Conservation (phyloP, 2,329 filamentous ascomycete genomes). For the Pseudogymnoascus sp. region DNA sequence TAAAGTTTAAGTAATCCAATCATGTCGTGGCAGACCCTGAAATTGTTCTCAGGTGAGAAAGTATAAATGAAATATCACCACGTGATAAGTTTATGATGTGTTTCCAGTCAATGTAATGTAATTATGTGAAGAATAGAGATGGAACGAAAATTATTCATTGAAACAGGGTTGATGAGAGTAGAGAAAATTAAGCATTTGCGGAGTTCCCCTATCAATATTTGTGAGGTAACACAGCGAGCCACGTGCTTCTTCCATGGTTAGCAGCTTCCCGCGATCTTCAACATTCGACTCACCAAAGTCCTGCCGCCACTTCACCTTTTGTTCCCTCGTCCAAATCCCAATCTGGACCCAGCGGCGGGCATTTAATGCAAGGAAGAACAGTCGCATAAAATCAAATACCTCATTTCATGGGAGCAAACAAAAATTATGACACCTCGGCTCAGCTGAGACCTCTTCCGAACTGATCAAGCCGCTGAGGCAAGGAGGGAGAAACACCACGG, state of each 20-base stretch:
- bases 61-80: not conserved
- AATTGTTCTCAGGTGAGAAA: not conserved
- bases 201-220: not conserved
- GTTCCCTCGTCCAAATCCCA: not conserved
- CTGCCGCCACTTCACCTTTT: not conserved
- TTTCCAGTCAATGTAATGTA: not conserved
- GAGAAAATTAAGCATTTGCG: not conserved
- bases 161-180: not conserved
- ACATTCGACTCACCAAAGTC: not conserved
- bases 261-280: slow-evolving; percentile 4
- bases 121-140: not conserved
- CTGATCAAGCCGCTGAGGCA: not conserved
- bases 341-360: not conserved
- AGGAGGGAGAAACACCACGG: not conserved
- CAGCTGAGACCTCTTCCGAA: not conserved
- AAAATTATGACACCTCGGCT: not conserved
- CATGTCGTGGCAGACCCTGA: not conserved
- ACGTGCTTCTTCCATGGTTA: not conserved
- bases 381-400: not conserved
- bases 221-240: not conserved
- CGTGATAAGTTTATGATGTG: not conserved
- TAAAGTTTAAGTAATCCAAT: slow-evolving; percentile 2
- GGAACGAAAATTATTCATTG: not conserved
- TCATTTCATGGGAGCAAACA: not conserved
- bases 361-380: not conserved